Conservation (phyloP, 306 rosid genomes). For the Quillaja saponaria region DNA sequence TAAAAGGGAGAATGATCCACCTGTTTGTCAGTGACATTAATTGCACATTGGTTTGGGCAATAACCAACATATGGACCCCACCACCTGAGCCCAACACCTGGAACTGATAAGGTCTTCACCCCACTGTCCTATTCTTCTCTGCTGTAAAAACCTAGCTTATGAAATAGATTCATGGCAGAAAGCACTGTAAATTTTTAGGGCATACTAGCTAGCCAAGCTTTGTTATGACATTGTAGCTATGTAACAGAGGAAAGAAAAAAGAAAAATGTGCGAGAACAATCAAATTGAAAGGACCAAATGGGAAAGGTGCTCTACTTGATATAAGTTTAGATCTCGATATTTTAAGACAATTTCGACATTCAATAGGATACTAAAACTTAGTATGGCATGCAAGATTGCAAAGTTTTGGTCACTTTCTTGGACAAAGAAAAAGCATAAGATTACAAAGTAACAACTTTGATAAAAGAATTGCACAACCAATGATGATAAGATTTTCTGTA, state of each 20-base stretch:
- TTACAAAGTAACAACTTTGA: conserved; percentile 32
- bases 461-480: conserved; percentile 56
- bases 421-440: conserved; percentile 34
- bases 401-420: conserved; percentile 42
- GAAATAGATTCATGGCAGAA: conserved; percentile 36
- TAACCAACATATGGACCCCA: conserved; percentile 41
- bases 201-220: conserved; percentile 3
- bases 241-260: conserved; percentile 5
- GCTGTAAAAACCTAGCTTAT: conserved; percentile 36
- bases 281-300: conserved; percentile 19
- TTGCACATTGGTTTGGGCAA: conserved; percentile 50
- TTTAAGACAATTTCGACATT: no score
- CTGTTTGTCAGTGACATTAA: conserved; percentile 69
- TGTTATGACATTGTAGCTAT: conserved; percentile 26
- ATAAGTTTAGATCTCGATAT: no score
- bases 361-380: no score
- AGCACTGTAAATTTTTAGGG: conserved; percentile 26
- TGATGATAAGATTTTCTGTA: conserved; percentile 45
- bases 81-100: conserved; percentile 59
- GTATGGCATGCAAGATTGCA: conserved; percentile 20
- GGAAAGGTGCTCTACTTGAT: no score
- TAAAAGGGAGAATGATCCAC: conserved; percentile 75
- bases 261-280: background rate
- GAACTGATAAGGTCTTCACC: conserved; percentile 51
- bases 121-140: conserved; percentile 43